Conservation (phyloP, 2,329 filamentous ascomycete genomes). For the Exophiala aquamarina region DNA sequence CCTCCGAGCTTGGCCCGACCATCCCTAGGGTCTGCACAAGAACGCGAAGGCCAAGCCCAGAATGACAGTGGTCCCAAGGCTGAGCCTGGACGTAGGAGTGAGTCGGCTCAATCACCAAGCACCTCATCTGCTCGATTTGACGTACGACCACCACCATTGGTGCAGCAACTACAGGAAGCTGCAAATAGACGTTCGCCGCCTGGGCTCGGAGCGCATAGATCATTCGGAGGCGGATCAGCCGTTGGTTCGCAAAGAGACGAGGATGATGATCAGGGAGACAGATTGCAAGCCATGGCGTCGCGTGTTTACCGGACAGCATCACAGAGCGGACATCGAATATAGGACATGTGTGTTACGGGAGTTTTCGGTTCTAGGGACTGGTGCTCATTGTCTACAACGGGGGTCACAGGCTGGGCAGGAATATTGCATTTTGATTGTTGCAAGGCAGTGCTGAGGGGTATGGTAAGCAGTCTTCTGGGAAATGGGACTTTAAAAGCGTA, state of each 20-base stretch:
- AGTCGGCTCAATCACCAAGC: slow-evolving; percentile 1
- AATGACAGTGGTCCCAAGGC: background rate
- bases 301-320: slow-evolving; percentile 28
- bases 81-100: slow-evolving; percentile 4
- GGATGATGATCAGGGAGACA: slow-evolving; percentile 48
- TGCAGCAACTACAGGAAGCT: slow-evolving; percentile 24
- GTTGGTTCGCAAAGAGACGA: slow-evolving; percentile 5
- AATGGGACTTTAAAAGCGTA: no score
- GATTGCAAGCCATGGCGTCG: slow-evolving; percentile 27
- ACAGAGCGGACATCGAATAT: slow-evolving; percentile 23
- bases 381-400: no score
- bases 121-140: slow-evolving; percentile 21
- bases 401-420: no score
- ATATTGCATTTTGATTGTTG: no score
- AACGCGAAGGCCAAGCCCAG: slow-evolving; percentile 3
- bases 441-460: no score
- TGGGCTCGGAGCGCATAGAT: background rate
- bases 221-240: slow-evolving; percentile 2
- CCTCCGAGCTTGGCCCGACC: slow-evolving; percentile 12
- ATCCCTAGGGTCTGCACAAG: slow-evolving; percentile 15
- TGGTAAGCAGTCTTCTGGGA: no score
- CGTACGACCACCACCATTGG: slow-evolving; percentile 26
- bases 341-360: no score
- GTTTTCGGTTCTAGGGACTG: no score
- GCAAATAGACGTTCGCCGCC: slow-evolving; percentile 11